These are phyloP conservation scores for Trichoderma oligosporum DNA, from an alignment of 2,329 filamentous ascomycete genomes.

Conservation along the genomic window DNA sequence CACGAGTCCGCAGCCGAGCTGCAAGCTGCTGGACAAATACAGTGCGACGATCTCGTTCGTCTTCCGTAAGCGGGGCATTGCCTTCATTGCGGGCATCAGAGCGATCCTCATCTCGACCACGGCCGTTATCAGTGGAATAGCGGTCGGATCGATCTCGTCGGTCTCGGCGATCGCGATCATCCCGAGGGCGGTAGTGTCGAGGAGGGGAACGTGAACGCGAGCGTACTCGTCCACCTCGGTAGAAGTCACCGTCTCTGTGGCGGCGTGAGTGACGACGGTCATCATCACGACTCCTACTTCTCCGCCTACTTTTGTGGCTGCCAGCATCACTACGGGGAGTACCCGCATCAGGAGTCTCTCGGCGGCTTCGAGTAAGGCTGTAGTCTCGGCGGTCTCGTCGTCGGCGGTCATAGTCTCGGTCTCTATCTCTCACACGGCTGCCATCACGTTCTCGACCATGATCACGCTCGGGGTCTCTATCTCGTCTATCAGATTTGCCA, in stretches of 20 bases:
- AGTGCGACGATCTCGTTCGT: constrained; percentile 93
- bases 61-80: constrained; percentile 78
- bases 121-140: constrained; percentile 49
- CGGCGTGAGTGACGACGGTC: constrained; percentile 70
- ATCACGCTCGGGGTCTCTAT: constrained; percentile 21
- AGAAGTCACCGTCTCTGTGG: constrained; percentile 71
- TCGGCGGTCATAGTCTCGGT: constrained; percentile 52
- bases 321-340: constrained; percentile 72
- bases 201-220: constrained; percentile 70
- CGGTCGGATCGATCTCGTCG: constrained; percentile 53
- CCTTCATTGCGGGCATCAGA: constrained; percentile 43
- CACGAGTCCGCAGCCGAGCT: constrained; percentile 84
- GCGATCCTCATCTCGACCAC: constrained; percentile 50
- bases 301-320: constrained; percentile 76
- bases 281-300: constrained; percentile 74
- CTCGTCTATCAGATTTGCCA: constrained; percentile 19
- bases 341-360: constrained; percentile 54
- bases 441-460: constrained; percentile 48
- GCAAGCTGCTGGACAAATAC: constrained; percentile 98
- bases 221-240: constrained; percentile 49
- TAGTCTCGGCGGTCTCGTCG: constrained; percentile 53
- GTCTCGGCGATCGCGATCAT: constrained; percentile 49
- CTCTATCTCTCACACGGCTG: constrained; percentile 35
- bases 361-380: constrained; percentile 46
- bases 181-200: constrained; percentile 54